Conservation (phyloP, 2,329 filamentous ascomycete species). For the Neocucurbitaria cava region DNA sequence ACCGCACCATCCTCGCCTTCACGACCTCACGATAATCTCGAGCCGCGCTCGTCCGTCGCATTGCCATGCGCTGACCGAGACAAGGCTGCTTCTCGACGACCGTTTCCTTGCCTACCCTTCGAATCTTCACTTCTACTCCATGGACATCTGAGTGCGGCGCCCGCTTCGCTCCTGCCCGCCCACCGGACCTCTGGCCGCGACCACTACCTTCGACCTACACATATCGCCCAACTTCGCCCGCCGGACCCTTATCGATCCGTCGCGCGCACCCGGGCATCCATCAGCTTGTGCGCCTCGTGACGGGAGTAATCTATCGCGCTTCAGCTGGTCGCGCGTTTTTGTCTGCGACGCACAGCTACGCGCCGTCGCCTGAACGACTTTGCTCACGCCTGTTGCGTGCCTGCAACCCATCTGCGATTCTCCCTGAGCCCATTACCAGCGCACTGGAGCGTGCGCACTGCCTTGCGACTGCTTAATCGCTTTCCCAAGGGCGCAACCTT, state of each 20-base stretch:
- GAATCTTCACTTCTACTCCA: conserved; percentile 17
- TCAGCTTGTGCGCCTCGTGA: conserved; percentile 11
- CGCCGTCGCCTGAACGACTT: conserved; percentile 26
- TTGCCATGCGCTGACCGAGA: conserved; percentile 32
- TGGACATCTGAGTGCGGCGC: conserved; percentile 24
- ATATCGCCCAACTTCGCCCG: conserved; percentile 8
- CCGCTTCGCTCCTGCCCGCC: conserved; percentile 29
- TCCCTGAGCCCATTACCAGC: conserved; percentile 12
- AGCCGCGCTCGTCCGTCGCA: conserved; percentile 33
- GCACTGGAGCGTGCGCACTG: conserved; percentile 26
- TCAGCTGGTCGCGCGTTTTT: conserved; percentile 14
- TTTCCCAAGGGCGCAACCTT: conserved; percentile 28
- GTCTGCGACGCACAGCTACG: conserved; percentile 25
- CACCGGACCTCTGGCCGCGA: conserved; percentile 22
- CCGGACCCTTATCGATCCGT: conserved; percentile 8
- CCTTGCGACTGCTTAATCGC: conserved; percentile 24
- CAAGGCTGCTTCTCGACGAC: conserved; percentile 20
- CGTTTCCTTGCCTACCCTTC: conserved; percentile 32
- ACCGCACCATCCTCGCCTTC: conserved; percentile 25
- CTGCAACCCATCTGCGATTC: conserved; percentile 22
- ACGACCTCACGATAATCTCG: conserved; percentile 30
- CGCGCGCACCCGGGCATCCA: conserved; percentile 13
- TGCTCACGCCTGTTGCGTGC: conserved; percentile 26
- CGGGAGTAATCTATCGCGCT: conserved; percentile 11
- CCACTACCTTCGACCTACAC: conserved; percentile 23